Percentiles rank a stretch among this genome's conserved stretches.
These are phyloP conservation scores for Nicotiana paniculata DNA, from an alignment of 257 asterid genomes.

Conservation along the genomic window DNA sequence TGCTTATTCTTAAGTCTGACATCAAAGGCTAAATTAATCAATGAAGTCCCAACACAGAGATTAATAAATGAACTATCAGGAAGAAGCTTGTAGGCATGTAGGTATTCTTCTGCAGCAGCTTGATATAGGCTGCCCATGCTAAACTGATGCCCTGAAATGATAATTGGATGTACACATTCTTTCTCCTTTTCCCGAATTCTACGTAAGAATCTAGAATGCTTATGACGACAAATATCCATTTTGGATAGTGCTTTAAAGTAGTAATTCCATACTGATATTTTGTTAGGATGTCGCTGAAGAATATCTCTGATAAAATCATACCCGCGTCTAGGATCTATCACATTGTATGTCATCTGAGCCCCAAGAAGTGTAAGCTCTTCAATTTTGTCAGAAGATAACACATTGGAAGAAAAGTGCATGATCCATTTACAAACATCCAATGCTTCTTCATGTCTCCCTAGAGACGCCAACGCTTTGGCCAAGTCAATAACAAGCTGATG, in stretches of 20 bases:
- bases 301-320: background rate
- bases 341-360: background rate
- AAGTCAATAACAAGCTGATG: constrained; percentile 12
- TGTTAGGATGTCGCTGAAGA: constrained; percentile 8
- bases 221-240: background rate
- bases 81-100: constrained; percentile 13
- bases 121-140: constrained; percentile 7
- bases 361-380: background rate
- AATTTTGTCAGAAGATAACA: background rate
- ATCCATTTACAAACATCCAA: background rate
- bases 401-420: background rate
- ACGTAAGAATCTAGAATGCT: background rate
- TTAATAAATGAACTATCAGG: constrained; percentile 11
- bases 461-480: constrained; percentile 3
- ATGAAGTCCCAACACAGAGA: constrained; percentile 15
- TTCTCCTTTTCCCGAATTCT: background rate
- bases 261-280: constrained; percentile 10
- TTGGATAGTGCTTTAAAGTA: constrained; percentile 12
- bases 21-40: constrained; percentile 16
- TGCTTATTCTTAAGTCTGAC: constrained; percentile 16
- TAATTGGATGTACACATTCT: constrained; percentile 9
- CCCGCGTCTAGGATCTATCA: constrained; percentile 1
- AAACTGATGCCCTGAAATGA: constrained; percentile 12
- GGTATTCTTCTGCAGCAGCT: constrained; percentile 14
- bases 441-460: background rate